Base-by-base conservation (phyloP, 2,329 filamentous ascomycete genomes). In the Arthroderma sp. region DNA sequence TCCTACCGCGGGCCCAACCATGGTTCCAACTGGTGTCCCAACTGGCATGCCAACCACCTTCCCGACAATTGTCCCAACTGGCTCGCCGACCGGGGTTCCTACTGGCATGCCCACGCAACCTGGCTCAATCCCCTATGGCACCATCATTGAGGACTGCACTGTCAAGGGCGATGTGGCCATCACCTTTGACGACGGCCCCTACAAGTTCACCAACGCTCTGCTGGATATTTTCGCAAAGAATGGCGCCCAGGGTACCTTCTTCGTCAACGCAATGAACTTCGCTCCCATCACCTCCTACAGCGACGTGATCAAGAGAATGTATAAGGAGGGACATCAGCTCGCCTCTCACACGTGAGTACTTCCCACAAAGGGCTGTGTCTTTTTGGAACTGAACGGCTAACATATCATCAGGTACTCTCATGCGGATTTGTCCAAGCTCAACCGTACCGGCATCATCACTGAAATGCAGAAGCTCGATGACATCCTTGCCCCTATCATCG, bases 181-280 rank as follows among this genome's bases (percentile, higher is more conserved):
- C 49, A 94, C 88, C 0, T 85, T 95, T 65, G 90, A 95, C 74
- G 90, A 95, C 72, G 86, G 84, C 37, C 90, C 90, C 0, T 91
- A 86, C 1, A 71, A 79, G 41, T 78, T 87, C 69, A 94, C 90
- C 1, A 67, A 71, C 52, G 80, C 83, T 56, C 90, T 95, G 59
- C 74, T 90, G 57, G 73, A 81, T 49, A 73, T 88, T 0, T 76
- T 95, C 15, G 74, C 76, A 52, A 75, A 76, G 31, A 78, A 87
- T 66, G 77, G 79, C 58, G 88, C 85, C 15, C 81, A 77, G 28
- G 90, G 89, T 0, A 95, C 90, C 0, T 91, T 95, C 70, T 95
- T 95, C 70, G 79, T 93, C 33, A 95, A 95, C 63, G 90, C 90
- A 8, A 33, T 39, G 47, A 56, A 56, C 55, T 54, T 21, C 23